Percentiles rank a stretch among this genome's conserved stretches.
Conservation (phyloP, 2,329 filamentous ascomycete genomes). For the Fusarium concolor region DNA sequence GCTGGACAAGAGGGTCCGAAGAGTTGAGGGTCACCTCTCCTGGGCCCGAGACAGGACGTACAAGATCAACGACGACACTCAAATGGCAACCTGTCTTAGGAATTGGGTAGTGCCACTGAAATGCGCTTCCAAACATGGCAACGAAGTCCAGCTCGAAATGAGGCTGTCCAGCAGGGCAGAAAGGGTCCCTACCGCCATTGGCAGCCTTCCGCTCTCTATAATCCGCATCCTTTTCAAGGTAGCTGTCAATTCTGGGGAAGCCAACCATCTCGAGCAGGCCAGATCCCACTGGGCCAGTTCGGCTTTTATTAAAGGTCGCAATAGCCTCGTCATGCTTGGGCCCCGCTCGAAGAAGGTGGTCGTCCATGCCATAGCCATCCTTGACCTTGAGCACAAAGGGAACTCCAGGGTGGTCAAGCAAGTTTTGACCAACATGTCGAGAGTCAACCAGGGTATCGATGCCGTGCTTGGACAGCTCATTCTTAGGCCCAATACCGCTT, state of each 20-base stretch:
- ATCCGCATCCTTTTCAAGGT: conserved; percentile 59
- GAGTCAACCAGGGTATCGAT: conserved; percentile 64
- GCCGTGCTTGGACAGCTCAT: conserved; percentile 62
- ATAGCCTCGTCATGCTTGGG: neutral
- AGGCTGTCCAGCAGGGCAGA: conserved; percentile 67
- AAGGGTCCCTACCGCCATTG: conserved; percentile 63
- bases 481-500: conserved; percentile 68
- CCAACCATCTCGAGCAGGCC: conserved; percentile 64
- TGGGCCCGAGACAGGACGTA: conserved; percentile 55
- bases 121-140: conserved; percentile 63
- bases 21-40: conserved; percentile 69
- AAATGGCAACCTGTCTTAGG: conserved; percentile 61
- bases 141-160: conserved; percentile 74
- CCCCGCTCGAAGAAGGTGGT: conserved; percentile 54
- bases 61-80: conserved; percentile 65
- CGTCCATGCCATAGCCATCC: conserved; percentile 55
- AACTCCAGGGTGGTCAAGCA: conserved; percentile 64
- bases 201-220: conserved; percentile 58
- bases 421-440: conserved; percentile 71
- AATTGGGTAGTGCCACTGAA: conserved; percentile 60
- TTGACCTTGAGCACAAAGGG: conserved; percentile 45
- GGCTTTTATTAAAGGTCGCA: conserved; percentile 47
- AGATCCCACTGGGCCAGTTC: conserved; percentile 54
- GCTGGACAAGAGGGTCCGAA: conserved; percentile 66
- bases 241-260: conserved; percentile 67